phyloP scores from a whole-genome alignment of 352 stramenopile genomes.

The Phytopythium oedochilum region DNA sequence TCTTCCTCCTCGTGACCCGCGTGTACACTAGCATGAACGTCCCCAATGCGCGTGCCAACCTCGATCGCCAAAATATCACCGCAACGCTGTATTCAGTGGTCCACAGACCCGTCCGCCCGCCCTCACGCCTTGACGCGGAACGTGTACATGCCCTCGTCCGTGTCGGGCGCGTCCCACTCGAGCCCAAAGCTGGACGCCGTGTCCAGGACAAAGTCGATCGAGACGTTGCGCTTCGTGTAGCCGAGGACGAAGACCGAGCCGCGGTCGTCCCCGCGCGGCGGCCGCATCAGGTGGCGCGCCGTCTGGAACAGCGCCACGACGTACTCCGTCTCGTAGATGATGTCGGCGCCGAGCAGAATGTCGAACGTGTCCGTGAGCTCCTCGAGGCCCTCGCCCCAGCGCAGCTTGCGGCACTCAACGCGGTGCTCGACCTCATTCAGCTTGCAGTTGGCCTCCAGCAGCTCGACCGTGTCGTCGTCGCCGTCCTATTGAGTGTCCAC shows the following conservation, averaged over 20 bases:
- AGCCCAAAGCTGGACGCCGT: slow-evolving; percentile 54
- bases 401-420: slow-evolving; percentile 39
- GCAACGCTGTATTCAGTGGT: no score
- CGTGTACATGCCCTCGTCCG: slow-evolving; percentile 56
- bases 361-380: slow-evolving; percentile 43
- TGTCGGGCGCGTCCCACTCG: slow-evolving; percentile 41
- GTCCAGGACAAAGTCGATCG: slow-evolving; percentile 56
- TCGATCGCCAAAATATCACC: background rate
- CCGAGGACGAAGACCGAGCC: slow-evolving; percentile 45
- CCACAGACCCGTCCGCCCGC: no score
- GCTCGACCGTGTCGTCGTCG: slow-evolving; percentile 43
- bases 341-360: slow-evolving; percentile 48
- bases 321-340: slow-evolving; percentile 62
- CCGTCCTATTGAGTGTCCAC: slow-evolving; percentile 27
- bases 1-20: background rate
- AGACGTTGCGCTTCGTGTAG: slow-evolving; percentile 66
- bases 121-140: slow-evolving; percentile 31
- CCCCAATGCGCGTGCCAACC: background rate
- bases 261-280: slow-evolving; percentile 8
- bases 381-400: slow-evolving; percentile 41
- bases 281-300: slow-evolving; percentile 35
- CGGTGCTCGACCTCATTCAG: slow-evolving; percentile 37
- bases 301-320: slow-evolving; percentile 51
- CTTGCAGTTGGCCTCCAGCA: slow-evolving; percentile 47
- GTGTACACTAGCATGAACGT: slow-evolving; percentile 2